phyloP scores from a whole-genome alignment of 768 basidiomycete species.

The Coprinopsis sp. region DNA sequence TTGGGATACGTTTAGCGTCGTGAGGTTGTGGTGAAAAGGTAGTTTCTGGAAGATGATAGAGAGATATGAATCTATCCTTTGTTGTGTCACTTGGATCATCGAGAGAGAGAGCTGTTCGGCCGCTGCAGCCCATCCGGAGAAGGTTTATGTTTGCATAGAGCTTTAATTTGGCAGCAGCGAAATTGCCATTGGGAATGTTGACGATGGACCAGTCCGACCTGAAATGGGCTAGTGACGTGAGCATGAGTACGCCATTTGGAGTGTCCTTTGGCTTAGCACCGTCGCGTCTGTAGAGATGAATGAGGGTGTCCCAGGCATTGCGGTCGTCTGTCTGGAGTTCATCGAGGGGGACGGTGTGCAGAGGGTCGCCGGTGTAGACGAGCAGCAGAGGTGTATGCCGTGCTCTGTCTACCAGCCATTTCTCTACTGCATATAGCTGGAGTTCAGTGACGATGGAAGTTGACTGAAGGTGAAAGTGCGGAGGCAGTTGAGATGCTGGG shows the following conservation, averaged over 20 bases:
- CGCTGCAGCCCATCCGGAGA: slow-evolving; percentile 78
- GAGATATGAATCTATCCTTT: slow-evolving; percentile 72
- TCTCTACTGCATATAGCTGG: slow-evolving; percentile 85
- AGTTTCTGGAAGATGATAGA: slow-evolving; percentile 55
- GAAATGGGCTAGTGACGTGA: slow-evolving; percentile 82
- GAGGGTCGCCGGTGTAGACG: slow-evolving; percentile 73
- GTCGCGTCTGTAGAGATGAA: slow-evolving; percentile 59
- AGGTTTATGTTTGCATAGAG: slow-evolving; percentile 81
- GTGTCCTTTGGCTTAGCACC: slow-evolving; percentile 76
- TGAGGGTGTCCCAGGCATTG: slow-evolving; percentile 48
- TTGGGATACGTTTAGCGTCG: slow-evolving; percentile 14
- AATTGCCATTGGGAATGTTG: slow-evolving; percentile 68
- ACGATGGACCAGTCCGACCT: slow-evolving; percentile 86
- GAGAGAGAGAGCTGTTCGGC: slow-evolving; percentile 70
- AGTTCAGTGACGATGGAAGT: slow-evolving; percentile 48
- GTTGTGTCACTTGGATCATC: slow-evolving; percentile 79
- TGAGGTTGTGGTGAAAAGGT: slow-evolving; percentile 18
- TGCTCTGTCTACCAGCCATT: slow-evolving; percentile 72
- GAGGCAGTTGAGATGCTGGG: slow-evolving; percentile 12
- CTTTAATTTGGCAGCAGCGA: slow-evolving; percentile 55
- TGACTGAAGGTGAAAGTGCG: background rate
- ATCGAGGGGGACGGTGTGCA: slow-evolving; percentile 44
- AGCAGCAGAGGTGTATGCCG: slow-evolving; percentile 56
- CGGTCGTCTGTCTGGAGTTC: background rate
- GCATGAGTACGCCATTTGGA: slow-evolving; percentile 65